Percentiles rank a stretch among this genome's conserved stretches.
Evolutionary conservation across 148 eudicot genomes (phyloP).

Genomic region (Chenopodium suecicum): DNA sequence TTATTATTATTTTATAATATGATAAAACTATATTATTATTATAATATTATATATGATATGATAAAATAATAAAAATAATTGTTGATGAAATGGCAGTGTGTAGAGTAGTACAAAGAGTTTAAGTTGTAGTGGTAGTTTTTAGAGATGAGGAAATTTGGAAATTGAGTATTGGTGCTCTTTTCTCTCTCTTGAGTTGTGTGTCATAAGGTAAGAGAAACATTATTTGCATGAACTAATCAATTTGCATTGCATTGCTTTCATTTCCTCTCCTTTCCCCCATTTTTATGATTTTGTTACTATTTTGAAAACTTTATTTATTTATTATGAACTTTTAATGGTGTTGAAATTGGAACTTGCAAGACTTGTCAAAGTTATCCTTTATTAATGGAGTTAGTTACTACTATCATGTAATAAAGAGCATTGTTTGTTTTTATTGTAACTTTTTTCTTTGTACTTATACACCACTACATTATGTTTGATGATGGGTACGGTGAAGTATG

Average conservation of each 20-base stretch:
- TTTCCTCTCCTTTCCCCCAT: too few species aligned
- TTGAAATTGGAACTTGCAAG: background rate
- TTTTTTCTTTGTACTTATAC: background rate
- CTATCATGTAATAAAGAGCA: background rate
- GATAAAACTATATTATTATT: background rate
- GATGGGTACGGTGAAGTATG: background rate
- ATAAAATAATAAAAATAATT: background rate
- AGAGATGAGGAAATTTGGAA: background rate
- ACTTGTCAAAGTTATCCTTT: background rate
- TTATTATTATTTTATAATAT: background rate
- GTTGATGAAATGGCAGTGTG: background rate
- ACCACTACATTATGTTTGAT: too few species aligned
- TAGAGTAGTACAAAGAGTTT: background rate
- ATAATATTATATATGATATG: background rate
- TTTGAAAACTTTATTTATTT: background rate
- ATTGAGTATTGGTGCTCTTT: background rate
- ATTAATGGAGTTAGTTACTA: background rate
- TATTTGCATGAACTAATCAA: constrained; percentile 25
- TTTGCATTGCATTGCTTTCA: background rate
- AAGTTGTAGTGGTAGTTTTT: constrained; percentile 8
- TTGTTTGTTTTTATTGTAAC: background rate
- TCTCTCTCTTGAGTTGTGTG: constrained; percentile 21
- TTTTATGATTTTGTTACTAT: background rate
- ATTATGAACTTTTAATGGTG: background rate
- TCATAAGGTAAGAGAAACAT: background rate